These are phyloP conservation scores for Colletotrichum eremochloae DNA, from an alignment of 2,329 filamentous ascomycete species.

Conservation along the genomic window DNA sequence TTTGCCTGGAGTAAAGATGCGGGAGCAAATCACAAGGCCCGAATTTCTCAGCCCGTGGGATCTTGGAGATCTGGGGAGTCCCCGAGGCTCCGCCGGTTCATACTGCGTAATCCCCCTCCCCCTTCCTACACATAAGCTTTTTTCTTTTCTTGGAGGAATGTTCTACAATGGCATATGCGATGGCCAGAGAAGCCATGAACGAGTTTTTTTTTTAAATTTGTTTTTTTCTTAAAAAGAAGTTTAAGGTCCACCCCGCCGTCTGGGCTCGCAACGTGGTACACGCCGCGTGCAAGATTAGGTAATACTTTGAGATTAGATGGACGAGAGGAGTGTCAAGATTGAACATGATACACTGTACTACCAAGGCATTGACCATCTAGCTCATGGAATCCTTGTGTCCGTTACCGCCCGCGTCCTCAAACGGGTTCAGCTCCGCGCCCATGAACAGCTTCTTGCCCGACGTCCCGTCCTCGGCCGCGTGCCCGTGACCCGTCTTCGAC, in stretches of 20 bases:
- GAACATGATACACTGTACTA: too few relatives aligned
- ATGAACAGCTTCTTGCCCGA: neutral
- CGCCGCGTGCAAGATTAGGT: neutral
- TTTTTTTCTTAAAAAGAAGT: too few relatives aligned
- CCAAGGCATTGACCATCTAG: neutral
- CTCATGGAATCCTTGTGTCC: neutral
- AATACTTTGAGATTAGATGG: neutral
- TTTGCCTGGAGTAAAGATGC: conserved; percentile 28
- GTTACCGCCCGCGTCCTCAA: neutral
- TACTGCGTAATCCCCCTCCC: too few relatives aligned
- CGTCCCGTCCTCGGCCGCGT: neutral
- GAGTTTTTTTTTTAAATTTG: neutral
- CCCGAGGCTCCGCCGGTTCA: conserved; percentile 32
- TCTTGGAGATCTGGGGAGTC: conserved; percentile 13
- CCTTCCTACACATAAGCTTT: neutral
- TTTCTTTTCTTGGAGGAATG: neutral
- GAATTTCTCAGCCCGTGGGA: conserved; percentile 35
- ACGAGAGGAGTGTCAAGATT: neutral
- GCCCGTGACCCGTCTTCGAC: too few relatives aligned
- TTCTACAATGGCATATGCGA: neutral
- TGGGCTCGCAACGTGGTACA: too few relatives aligned
- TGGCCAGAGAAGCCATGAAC: neutral
- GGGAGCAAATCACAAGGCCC: conserved; percentile 40
- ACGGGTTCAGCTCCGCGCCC: neutral
- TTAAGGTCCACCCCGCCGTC: too few relatives aligned